Percentiles rank a stretch among this genome's conserved stretches.
phyloP scores from a whole-genome alignment of 2,329 filamentous ascomycete genomes.

The Trichoderma sp. region DNA sequence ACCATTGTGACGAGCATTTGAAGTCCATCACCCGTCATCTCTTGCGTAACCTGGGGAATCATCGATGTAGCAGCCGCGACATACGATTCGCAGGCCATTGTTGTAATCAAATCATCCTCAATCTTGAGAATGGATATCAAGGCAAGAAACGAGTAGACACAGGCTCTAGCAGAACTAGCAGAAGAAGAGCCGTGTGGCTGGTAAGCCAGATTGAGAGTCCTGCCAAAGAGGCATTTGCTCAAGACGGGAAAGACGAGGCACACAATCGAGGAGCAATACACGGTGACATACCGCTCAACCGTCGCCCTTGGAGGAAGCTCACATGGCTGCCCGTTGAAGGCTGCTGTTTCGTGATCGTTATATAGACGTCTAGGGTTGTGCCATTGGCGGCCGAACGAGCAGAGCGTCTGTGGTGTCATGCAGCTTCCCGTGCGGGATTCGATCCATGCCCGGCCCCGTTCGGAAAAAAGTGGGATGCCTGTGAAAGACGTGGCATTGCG shows the following conservation, averaged over 20 bases:
- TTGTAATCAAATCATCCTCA: neutral
- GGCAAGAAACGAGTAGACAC: slow-evolving; percentile 1
- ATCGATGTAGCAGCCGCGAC: neutral
- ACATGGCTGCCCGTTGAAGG: neutral
- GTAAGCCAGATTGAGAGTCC: neutral
- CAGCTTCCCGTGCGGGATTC: neutral
- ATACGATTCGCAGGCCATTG: neutral
- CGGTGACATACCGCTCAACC: neutral
- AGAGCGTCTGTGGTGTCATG: neutral
- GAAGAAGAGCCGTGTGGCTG: neutral
- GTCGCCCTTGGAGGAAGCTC: neutral
- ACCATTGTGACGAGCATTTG: neutral
- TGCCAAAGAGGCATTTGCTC: neutral
- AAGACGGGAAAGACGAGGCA: slow-evolving; percentile 2
- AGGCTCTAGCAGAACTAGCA: neutral
- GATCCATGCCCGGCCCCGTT: slow-evolving; percentile 1
- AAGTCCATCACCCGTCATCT: slow-evolving; percentile 7
- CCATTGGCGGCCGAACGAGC: slow-evolving; percentile 8
- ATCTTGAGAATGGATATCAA: neutral
- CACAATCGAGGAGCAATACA: neutral
- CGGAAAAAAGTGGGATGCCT: neutral
- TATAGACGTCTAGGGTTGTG: slow-evolving; percentile 2
- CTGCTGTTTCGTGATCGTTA: neutral
- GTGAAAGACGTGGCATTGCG: slow-evolving; percentile 2
- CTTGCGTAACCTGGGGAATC: neutral